Base-by-base conservation (phyloP, 495 filamentous ascomycete genomes). In the Penicillium bovifimosum region DNA sequence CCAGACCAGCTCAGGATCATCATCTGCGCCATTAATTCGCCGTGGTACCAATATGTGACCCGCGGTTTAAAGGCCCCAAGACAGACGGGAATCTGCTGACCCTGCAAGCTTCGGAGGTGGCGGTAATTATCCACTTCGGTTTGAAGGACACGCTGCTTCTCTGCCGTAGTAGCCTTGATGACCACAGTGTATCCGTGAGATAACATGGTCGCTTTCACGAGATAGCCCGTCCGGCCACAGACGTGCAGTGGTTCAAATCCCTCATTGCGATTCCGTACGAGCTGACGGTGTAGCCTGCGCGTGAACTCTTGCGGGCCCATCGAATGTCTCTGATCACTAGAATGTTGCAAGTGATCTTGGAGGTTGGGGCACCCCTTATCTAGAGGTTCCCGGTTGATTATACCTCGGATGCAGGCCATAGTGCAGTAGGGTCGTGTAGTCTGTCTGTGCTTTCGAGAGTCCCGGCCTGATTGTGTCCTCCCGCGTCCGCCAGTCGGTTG, bases 11-110 rank as follows among this genome's bases (percentile, higher is more conserved):
- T 39, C n/a, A 48, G 13, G 9, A 28, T 38, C 18, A 48, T 48
- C 32, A 16, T 48, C 14, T 47, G 9, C 16, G 16, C 20, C 14
- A 34, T 47, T 35, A 44, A 32, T 44, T 44, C 27, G 9, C 41
- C 13, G 32, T 44, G 13, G 27, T 47, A 35, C 38, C 27, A 51
- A 42, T 42, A 51, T 11, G 36, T 2, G 13, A 42, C n/a, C 7
- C 24, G 20, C 29, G 36, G 52, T 47, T 66, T 52, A 36, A 69
- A 52, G 29, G 41, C 51, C 18, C 71, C 72, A 42, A 75, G 63
- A 38, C 53, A 72, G 10, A 75, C 61, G 5, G 72, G 73, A 20
- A 72, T 52, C 35, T 63, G 18, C 9, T 52, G 47, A 43, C 72
- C 73, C 41, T 76, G 65, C 18, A 74, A 34, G 47, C 55, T 7